Evolutionary conservation across 345 rosid genomes (phyloP).

Genomic region (Acer negundo): DNA sequence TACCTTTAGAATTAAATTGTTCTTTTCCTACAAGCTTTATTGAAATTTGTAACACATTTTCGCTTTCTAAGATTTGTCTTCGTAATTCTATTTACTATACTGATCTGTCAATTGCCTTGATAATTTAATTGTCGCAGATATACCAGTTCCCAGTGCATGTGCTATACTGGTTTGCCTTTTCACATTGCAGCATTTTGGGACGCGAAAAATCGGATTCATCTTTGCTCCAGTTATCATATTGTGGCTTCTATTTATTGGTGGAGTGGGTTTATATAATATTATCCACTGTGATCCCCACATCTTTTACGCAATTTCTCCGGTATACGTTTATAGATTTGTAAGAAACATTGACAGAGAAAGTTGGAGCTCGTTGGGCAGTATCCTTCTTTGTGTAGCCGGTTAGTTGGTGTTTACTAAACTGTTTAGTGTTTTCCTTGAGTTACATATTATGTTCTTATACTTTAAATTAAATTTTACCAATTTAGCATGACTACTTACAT

Average conservation of each 20-base stretch:
- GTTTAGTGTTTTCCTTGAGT: background rate
- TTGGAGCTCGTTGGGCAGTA: slow-evolving; percentile 52
- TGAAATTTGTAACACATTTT: background rate
- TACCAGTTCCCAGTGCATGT: slow-evolving; percentile 57
- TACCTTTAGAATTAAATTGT: background rate
- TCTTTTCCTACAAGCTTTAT: background rate
- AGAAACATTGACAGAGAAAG: slow-evolving; percentile 26
- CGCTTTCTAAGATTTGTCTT: background rate
- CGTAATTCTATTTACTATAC: background rate
- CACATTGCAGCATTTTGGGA: slow-evolving; percentile 59
- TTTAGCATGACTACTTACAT: background rate
- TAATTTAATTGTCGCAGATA: slow-evolving; percentile 40
- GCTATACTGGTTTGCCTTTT: slow-evolving; percentile 55
- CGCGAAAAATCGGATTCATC: slow-evolving; percentile 49
- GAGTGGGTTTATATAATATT: slow-evolving; percentile 55
- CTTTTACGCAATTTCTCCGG: slow-evolving; percentile 44
- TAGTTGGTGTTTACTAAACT: slow-evolving; percentile 28
- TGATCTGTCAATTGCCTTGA: slow-evolving; percentile 7
- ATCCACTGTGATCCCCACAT: slow-evolving; percentile 34
- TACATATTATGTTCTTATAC: background rate
- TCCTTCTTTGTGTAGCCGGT: slow-evolving; percentile 67
- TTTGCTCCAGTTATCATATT: slow-evolving; percentile 52
- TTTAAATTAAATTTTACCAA: background rate
- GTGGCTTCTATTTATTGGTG: slow-evolving; percentile 58
- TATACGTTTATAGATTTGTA: slow-evolving; percentile 44